Base-by-base conservation (phyloP, 2,329 filamentous ascomycete genomes). In the Amauroascus verrucosus region DNA sequence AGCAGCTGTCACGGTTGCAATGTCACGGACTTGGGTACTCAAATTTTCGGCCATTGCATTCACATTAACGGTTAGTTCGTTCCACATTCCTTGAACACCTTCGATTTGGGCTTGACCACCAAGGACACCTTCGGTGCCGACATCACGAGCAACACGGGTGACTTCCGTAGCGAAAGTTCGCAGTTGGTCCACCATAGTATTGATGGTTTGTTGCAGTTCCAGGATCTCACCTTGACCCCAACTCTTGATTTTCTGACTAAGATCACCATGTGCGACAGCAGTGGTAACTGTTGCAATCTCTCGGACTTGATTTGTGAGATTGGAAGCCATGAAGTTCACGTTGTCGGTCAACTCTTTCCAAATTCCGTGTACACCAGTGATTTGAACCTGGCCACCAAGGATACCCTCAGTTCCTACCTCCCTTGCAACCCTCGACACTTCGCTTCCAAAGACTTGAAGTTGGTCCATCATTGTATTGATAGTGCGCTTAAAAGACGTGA, bases 391-490 rank as follows among this genome's bases (percentile, higher is more conserved):
- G 41, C 91, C 91, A 63, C 91, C 91, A 40, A 97, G 82, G 58
- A 93, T 85, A 65, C 91, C 91, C 70, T 97, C 90, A 11, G 91
- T 97, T 62, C 91, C 91, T 75, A 97, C 91, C 71, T 97, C 91
- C 68, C 88, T 86, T 51, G 91, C 91, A 61, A 97, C 84, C 61
- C 88, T 85, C 32, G 91, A 96, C 64, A 97, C 91, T 73, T 97
- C 90, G 70, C 88, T 94, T 59, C 91, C 91, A 70, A 97, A 97
- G 56, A 94, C 87, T 67, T 96, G 90, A 56, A 97, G 78, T 70
- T 96, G 91, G 67, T 97, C 91, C 82, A 97, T 95, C 91, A 97
- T 97, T 61, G 87, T 94, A 69, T 97, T 97, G 74, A 97, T 97
- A 57, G 91, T 96, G 63, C 88, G 84, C 74, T 97, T 97, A 77